phyloP scores from a whole-genome alignment of 2,329 filamentous ascomycete species.

The Aspergillus bombycis region DNA sequence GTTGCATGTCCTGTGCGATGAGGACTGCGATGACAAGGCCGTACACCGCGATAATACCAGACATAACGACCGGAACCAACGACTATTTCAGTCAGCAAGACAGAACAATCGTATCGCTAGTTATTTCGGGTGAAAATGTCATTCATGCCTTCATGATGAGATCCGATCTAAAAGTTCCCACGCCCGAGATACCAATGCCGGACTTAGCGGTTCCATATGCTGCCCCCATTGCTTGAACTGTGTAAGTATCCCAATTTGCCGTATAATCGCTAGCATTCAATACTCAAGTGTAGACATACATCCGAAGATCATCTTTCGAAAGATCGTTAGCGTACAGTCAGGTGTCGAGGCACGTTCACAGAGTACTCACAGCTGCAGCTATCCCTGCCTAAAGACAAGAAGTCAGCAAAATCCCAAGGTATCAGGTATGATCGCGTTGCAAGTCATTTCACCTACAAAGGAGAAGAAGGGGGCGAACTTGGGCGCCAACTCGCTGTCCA shows the following conservation, averaged over 20 bases:
- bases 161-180: constrained; percentile 67
- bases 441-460: constrained; percentile 56
- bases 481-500: constrained; percentile 57
- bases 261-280: not conserved
- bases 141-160: constrained; percentile 67
- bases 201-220: constrained; percentile 71
- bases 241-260: constrained; percentile 23
- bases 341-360: constrained; percentile 1
- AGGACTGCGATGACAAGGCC: constrained; percentile 95
- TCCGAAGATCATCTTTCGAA: constrained; percentile 54
- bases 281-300: constrained; percentile 41
- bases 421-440: not conserved
- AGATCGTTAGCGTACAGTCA: constrained; percentile 27
- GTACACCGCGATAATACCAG: constrained; percentile 98
- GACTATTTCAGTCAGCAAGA: constrained; percentile 42
- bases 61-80: constrained; percentile 73
- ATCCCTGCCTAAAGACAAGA: constrained; percentile 47
- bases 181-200: constrained; percentile 68
- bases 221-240: constrained; percentile 60
- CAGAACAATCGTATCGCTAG: not conserved
- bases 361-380: constrained; percentile 50
- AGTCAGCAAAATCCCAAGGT: constrained; percentile 27
- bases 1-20: constrained; percentile 85
- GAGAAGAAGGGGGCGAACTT: constrained; percentile 70
- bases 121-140: not conserved